These are phyloP conservation scores for Madurella fahalii DNA, from an alignment of 2,329 filamentous ascomycete species.

Conservation along the genomic window DNA sequence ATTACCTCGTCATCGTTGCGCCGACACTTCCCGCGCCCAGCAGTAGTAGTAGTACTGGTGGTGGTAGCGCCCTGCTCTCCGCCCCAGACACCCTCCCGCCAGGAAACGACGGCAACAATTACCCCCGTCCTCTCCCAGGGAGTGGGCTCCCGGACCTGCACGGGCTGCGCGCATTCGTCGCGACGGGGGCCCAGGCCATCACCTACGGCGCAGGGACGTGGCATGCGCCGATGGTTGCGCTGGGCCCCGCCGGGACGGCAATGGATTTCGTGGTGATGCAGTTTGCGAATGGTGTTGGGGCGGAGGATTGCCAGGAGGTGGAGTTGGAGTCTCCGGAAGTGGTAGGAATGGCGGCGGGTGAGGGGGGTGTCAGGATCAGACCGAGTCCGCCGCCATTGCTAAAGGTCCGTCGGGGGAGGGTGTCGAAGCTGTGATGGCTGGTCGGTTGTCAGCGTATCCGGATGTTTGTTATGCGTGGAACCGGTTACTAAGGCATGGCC, in stretches of 20 bases:
- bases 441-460: neutral
- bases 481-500: too few species aligned
- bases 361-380: neutral
- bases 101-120: conserved; percentile 24
- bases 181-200: conserved; percentile 73
- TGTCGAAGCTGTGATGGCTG: conserved; percentile 4
- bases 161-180: conserved; percentile 72
- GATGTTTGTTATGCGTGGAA: too few species aligned
- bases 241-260: conserved; percentile 55
- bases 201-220: conserved; percentile 91
- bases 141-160: conserved; percentile 68
- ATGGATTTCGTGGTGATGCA: conserved; percentile 89
- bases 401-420: neutral
- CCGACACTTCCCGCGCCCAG: conserved; percentile 57
- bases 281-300: conserved; percentile 74
- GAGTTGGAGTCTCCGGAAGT: conserved; percentile 16
- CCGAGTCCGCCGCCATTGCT: neutral
- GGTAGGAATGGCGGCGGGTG: neutral
- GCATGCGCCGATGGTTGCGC: conserved; percentile 92
- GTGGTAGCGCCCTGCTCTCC: conserved; percentile 37
- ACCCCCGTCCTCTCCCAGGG: conserved; percentile 48
- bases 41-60: conserved; percentile 17
- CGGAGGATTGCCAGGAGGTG: conserved; percentile 87
- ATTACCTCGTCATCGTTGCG: conserved; percentile 85
- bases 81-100: conserved; percentile 28